Percentiles rank a stretch among this genome's conserved stretches.
These are phyloP conservation scores for Phylloporus arenicola DNA, from an alignment of 768 basidiomycete species.

Conservation along the genomic window DNA sequence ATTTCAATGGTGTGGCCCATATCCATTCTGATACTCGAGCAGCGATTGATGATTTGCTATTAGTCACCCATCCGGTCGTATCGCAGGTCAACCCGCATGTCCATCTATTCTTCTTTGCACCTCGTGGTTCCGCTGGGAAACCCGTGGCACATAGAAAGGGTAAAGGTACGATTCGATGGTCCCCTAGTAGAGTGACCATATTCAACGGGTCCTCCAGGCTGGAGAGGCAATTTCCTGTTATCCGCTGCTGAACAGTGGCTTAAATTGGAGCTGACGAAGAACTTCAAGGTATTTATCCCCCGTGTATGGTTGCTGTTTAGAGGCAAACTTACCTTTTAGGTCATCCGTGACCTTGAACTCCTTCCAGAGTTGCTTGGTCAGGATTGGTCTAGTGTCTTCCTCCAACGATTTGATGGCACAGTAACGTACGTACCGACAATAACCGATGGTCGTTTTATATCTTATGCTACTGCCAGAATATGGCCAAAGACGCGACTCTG, in stretches of 20 bases:
- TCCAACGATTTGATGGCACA: conserved; percentile 87
- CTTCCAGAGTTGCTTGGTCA: conserved; percentile 89
- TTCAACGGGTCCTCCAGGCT: conserved; percentile 45
- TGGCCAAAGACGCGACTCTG: conserved; percentile 79
- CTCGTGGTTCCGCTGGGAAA: conserved; percentile 81
- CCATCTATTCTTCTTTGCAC: conserved; percentile 93
- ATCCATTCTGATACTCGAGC: conserved; percentile 1
- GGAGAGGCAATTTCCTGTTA: conserved; percentile 91
- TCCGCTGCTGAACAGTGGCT: conserved; percentile 93
- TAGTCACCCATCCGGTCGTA: conserved; percentile 89
- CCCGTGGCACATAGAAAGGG: conserved; percentile 94
- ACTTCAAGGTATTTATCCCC: conserved; percentile 62
- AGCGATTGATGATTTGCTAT: conserved; percentile 1
- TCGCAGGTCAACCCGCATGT: conserved; percentile 91
- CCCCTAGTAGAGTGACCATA: neutral
- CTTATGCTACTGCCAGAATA: conserved; percentile 46
- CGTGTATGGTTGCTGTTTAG: neutral
- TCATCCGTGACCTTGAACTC: conserved; percentile 94
- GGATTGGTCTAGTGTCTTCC: conserved; percentile 95
- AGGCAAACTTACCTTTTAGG: conserved; percentile 29
- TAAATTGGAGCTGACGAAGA: conserved; percentile 93
- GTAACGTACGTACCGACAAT: conserved; percentile 62
- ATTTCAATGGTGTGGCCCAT: conserved; percentile 64
- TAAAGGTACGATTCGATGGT: conserved; percentile 49
- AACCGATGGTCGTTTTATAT: conserved; percentile 12